These are phyloP conservation scores for Begonia fuchsioides DNA, from an alignment of 306 rosid species.

Conservation along the genomic window DNA sequence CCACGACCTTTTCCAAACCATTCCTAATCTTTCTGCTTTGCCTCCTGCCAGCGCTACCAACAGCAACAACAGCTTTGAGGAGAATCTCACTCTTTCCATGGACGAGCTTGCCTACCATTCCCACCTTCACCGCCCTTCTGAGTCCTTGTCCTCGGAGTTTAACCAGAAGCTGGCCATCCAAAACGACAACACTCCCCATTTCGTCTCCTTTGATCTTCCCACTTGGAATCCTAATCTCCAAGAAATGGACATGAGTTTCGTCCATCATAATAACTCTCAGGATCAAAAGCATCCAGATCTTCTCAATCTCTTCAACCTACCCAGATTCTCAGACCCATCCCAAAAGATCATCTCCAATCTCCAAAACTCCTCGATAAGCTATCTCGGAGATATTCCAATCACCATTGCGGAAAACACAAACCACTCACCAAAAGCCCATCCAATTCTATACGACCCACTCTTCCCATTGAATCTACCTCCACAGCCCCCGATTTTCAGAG, in stretches of 20 bases:
- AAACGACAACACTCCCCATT: conserved; percentile 8
- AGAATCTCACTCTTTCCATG: conserved; percentile 28
- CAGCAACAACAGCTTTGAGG: conserved; percentile 20
- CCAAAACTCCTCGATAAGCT: conserved; percentile 17
- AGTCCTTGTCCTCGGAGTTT: conserved; percentile 27
- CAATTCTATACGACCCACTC: conserved; percentile 33
- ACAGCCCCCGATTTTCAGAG: conserved; percentile 65
- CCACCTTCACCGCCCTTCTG: conserved; percentile 11
- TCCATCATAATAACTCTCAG: conserved; percentile 21
- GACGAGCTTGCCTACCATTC: conserved; percentile 42
- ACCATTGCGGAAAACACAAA: conserved; percentile 8
- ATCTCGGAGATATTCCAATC: conserved; percentile 34
- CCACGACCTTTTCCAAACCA: conserved; percentile 12
- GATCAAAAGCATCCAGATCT: conserved; percentile 23
- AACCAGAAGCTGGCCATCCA: conserved; percentile 29
- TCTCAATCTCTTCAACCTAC: conserved; percentile 54
- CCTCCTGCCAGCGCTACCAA: conserved; percentile 9
- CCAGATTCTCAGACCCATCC: conserved; percentile 36
- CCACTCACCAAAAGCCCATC: conserved; percentile 1
- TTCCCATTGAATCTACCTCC: conserved; percentile 80
- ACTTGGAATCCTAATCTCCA: conserved; percentile 29
- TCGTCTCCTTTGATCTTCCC: conserved; percentile 17
- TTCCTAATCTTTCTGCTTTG: conserved; percentile 11
- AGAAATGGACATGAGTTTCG: conserved; percentile 21
- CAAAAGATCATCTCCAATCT: conserved; percentile 19